Evolutionary conservation across 148 eudicot genomes (phyloP), one percentile per base, ranked within the genome.

Genomic region (Heliosperma pusillum): DNA sequence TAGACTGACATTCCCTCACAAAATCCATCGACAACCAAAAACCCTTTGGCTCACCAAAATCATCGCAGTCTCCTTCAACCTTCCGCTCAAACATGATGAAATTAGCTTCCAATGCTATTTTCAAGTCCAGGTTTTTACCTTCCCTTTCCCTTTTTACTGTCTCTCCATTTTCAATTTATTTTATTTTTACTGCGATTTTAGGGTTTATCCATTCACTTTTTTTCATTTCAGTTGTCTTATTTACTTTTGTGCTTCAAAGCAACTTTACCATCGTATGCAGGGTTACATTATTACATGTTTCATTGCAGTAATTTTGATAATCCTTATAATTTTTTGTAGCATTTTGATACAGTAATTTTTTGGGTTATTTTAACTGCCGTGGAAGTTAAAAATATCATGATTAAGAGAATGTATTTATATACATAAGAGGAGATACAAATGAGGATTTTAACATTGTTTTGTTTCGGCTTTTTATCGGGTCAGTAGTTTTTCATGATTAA

Each of bases 61-160:
- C 24, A 7, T 58, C 26, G 62, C 62, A 29, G 10, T 21, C 21
- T 4, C 22, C 29, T 21, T 26, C 65, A 25, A 74, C 50, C 2
- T 29, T 74, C 24, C 24, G 7, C 0, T 3, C 70, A 66, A 65
- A 66, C 1, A 77, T 77, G 79, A 59, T 77, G 74, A 77, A 77
- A 60, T 53, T 77, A 15, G 61, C 79, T 11, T 45, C 59, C 69
- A n/a, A n/a, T n/a, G n/a, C n/a, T n/a, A 27, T 61, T 61, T 55
- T 77, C 52, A 77, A 61, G n/a, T 45, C 79, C 30, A 70, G 74
- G 79, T 77, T 3, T 30, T 64, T 7, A 33, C 17, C 22, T 20
- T 19, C 17, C 20, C 53, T 7, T 16, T 9, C 40, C 40, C 5
- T 36, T 36, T 36, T 19, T 47, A 7, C 11, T 1, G 10, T 10